Base-by-base conservation (phyloP, 257 asterid species). In the Ligustrum vulgare region DNA sequence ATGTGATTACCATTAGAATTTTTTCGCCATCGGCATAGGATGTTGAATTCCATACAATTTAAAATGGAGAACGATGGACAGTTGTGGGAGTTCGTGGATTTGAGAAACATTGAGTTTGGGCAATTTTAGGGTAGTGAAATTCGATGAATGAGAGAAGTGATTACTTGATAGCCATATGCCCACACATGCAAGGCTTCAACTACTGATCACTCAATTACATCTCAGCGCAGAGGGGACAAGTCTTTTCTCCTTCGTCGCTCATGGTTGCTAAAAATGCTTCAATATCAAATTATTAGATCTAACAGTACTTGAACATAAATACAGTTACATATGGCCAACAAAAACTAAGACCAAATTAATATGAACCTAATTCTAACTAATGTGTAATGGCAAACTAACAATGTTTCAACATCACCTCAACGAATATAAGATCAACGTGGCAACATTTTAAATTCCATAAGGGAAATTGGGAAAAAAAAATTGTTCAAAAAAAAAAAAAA, bases 121-220 rank as follows among this genome's bases (percentile, higher is more conserved):
- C 56, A 18, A 65, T 47, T 56, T 74, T 28, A 77, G 68, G 70
- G 70, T 25, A 28, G 33, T 56, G 31, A 37, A 56, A 60, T 35
- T n/a, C 20, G 67, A 49, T 18, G 43, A 70, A 78, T 33, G 9
- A 20, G 64, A 49, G 9, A 51, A 51, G 35, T 34, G 35, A 65
- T 71, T 75, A 94, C 99, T 89, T 94, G 93, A 80, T 94, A 94
- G 77, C n/a, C n/a, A n/a, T n/a, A n/a, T n/a, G n/a, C n/a, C 99
- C 99, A 67, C 98, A 94, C 84, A 91, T 92, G 98, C 99, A 92
- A 62, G 99, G 98, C 86, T 86, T 94, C 91, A 94, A 85, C 84
- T 94, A 98, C 89, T 91, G 98, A 83, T 94, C 99, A 72, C 98
- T 94, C 83, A 91, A 81, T 84, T 94, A 98, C 99, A 94, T 94